phyloP scores from a whole-genome alignment of 2,329 filamentous ascomycete genomes.

The Neofusicoccum kwambonambiense region DNA sequence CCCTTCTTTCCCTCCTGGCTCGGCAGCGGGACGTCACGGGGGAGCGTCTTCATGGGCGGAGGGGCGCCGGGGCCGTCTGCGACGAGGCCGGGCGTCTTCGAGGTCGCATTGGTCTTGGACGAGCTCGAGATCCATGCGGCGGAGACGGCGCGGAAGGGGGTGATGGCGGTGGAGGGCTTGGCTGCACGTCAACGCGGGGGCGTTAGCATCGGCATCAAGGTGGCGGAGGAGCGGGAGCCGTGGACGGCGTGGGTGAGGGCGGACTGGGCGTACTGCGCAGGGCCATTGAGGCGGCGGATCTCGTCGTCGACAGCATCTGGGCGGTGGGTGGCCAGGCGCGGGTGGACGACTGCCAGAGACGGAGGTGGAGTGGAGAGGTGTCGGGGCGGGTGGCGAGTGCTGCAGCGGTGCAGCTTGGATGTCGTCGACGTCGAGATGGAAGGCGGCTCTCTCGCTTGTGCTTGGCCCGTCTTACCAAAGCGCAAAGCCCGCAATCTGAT shows the following conservation, averaged over 20 bases:
- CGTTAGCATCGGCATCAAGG: not conserved
- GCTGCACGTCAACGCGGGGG: slow-evolving; percentile 43
- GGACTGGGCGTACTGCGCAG: slow-evolving; percentile 47
- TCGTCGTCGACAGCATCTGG: slow-evolving; percentile 51
- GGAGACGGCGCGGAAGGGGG: slow-evolving; percentile 61
- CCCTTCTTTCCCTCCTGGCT: slow-evolving; percentile 80
- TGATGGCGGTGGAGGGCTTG: slow-evolving; percentile 63
- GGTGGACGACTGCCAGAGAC: slow-evolving; percentile 19
- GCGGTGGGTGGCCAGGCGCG: not conserved
- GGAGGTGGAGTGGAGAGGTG: slow-evolving; percentile 37
- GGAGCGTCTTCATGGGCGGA: slow-evolving; percentile 56
- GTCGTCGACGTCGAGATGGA: slow-evolving; percentile 31
- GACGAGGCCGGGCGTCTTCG: slow-evolving; percentile 51
- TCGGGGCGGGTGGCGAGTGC: slow-evolving; percentile 33
- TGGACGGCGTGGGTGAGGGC: slow-evolving; percentile 3
- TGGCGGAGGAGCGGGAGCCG: not conserved
- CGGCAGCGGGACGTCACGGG: slow-evolving; percentile 68
- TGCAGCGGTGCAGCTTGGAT: slow-evolving; percentile 25
- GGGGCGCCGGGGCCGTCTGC: slow-evolving; percentile 54
- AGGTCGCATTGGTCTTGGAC: slow-evolving; percentile 62
- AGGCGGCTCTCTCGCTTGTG: slow-evolving; percentile 9
- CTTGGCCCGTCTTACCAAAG: slow-evolving; percentile 20
- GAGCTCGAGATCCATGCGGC: slow-evolving; percentile 66
- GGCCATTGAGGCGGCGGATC: slow-evolving; percentile 54
- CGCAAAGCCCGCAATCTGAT: slow-evolving; percentile 12